Evolutionary conservation across 179 eudicot genomes (phyloP).

Genomic region (Drosera spatulata): DNA sequence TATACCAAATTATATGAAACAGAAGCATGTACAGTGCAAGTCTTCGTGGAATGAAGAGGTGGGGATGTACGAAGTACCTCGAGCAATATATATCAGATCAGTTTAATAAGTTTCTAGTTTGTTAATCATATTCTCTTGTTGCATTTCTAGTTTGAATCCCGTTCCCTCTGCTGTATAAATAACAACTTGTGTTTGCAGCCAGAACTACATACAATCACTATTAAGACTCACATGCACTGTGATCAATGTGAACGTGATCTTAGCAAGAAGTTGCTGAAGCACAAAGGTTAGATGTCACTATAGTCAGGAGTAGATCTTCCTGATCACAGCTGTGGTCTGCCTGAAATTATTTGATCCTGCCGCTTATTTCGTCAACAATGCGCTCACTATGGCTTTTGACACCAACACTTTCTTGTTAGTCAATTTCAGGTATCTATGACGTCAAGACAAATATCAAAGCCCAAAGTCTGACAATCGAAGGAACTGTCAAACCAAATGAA

Average conservation of each 20-base stretch:
- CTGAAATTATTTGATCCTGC: not conserved
- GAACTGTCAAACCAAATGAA: conserved; percentile 36
- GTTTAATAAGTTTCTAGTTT: too few species aligned
- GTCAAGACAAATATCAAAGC: conserved; percentile 67
- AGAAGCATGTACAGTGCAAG: too few species aligned
- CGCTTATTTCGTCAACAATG: not conserved
- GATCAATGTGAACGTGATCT: conserved; percentile 53
- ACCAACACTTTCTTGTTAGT: not conserved
- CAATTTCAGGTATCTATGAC: conserved; percentile 45
- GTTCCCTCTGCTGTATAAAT: not conserved
- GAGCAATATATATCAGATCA: too few species aligned
- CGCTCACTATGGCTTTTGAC: not conserved
- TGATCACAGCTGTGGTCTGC: not conserved
- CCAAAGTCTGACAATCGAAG: conserved; percentile 52
- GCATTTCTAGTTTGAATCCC: too few species aligned
- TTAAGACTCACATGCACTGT: conserved; percentile 54
- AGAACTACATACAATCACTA: conserved; percentile 17
- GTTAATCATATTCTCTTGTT: too few species aligned
- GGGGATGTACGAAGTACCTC: too few species aligned
- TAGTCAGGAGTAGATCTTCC: not conserved
- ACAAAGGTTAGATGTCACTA: conserved; percentile 38
- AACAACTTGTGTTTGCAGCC: conserved; percentile 13
- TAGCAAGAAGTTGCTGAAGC: conserved; percentile 41
- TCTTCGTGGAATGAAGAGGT: too few species aligned
- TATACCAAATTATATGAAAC: too few species aligned